phyloP scores from a whole-genome alignment of 352 stramenopile genomes.

The Globisporangium cederbergense region DNA sequence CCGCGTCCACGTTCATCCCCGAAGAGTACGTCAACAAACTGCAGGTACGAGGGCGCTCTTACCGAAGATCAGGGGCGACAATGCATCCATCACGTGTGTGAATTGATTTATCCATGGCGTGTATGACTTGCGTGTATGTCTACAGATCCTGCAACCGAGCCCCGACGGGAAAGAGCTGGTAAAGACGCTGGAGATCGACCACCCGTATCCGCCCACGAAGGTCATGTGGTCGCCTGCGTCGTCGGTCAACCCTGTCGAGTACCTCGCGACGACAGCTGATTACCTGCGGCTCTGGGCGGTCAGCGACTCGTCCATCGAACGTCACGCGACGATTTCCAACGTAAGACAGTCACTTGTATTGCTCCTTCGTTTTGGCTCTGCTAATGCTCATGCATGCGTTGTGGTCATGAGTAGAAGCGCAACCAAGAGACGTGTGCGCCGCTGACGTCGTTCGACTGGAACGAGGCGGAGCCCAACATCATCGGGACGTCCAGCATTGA shows the following conservation, averaged over 20 bases:
- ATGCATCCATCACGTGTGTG: not conserved
- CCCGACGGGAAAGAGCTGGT: conserved; percentile 49
- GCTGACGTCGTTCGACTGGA: conserved; percentile 99
- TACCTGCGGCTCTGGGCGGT: conserved; percentile 83
- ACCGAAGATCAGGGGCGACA: not conserved
- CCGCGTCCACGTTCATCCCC: conserved; percentile 73
- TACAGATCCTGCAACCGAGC: conserved; percentile 62
- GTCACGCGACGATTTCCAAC: conserved; percentile 69
- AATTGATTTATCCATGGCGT: not conserved
- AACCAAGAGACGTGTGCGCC: conserved; percentile 94
- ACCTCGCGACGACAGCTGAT: conserved; percentile 80
- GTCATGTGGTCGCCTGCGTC: conserved; percentile 82
- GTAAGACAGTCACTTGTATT: conserved; percentile 25
- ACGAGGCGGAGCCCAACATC: conserved; percentile 93
- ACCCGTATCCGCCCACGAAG: conserved; percentile 85
- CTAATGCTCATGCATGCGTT: not conserved
- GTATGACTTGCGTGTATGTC: not conserved
- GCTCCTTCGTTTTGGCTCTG: not conserved
- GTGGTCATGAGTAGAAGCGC: conserved; percentile 25
- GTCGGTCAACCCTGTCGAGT: conserved; percentile 45
- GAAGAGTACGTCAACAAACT: conserved; percentile 88
- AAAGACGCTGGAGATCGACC: conserved; percentile 69
- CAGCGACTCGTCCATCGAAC: conserved; percentile 68
- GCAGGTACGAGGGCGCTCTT: conserved; percentile 39
- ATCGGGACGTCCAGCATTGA: conserved; percentile 97